Evolutionary conservation across 495 filamentous ascomycete species (phyloP), one percentile per base, ranked within the genome.

Genomic region (Aspergillus diversus): DNA sequence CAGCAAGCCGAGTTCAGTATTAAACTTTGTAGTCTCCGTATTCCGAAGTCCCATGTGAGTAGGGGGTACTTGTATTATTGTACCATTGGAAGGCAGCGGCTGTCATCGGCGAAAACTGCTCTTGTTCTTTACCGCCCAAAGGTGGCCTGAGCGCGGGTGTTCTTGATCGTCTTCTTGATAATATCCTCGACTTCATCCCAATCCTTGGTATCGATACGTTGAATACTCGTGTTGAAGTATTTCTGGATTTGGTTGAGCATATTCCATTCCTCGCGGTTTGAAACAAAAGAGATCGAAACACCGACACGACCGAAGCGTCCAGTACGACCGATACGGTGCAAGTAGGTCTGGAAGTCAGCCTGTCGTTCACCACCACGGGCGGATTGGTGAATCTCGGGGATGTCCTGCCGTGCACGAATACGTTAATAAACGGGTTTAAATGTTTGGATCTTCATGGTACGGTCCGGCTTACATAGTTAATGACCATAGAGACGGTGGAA

Each of bases 301-400:
- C 96, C 96, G n/a, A 97, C 92, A 72, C 94, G 92, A 33, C 96
- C 96, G 71, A 98, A 99, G 48, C 96, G 91, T 57, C 96, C 96
- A 1, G 96, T 98, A 71, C 95, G 92, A 61, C 95, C 95, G 71
- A 98, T 98, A 75, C 95, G 91, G 83, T 99, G 95, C 46, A 99
- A 90, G 72, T 99, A 99, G 5, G 96, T 98, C 75, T 97, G 92
- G 31, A 84, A 84, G 69, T 99, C 95, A 3, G 92, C 87, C 39
- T 77, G 66, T 31, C 80, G 74, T 34, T 71, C 63, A 15, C 65
- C 67, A 5, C 64, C 59, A 43, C 39, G 39, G 33, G 63, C 61
- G 27, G 62, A 60, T 13, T 66, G 46, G 54, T 66, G 63, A 42
- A 73, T 13, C 55, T 84, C 82, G 17, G 87, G 87, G 34, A 89